These are phyloP conservation scores for Leishmania tarentolae DNA, from an alignment of 208 protist species.

Conservation along the genomic window DNA sequence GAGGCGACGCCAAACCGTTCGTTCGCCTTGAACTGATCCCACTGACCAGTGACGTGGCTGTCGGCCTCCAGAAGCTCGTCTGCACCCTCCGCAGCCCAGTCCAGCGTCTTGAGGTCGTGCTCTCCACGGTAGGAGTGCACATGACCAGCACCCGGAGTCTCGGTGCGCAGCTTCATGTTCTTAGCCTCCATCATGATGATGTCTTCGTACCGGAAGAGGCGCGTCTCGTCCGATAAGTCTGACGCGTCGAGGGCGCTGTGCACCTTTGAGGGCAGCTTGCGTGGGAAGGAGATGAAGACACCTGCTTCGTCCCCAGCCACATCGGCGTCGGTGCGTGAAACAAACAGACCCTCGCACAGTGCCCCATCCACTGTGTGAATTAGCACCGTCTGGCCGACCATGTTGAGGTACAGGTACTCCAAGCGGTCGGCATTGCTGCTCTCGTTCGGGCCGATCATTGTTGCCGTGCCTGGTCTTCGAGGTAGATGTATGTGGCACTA, in stretches of 20 bases:
- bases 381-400: conserved; percentile 84
- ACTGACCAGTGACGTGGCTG: conserved; percentile 55
- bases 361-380: conserved; percentile 78
- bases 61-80: conserved; percentile 72
- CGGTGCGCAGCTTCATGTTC: conserved; percentile 69
- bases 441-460: conserved; percentile 38
- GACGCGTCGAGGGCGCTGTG: conserved; percentile 56
- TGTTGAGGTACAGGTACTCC: conserved; percentile 89
- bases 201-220: conserved; percentile 62
- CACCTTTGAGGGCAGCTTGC: conserved; percentile 48
- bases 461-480: background rate
- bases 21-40: conserved; percentile 92
- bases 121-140: conserved; percentile 50
- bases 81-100: conserved; percentile 65
- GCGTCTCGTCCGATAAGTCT: conserved; percentile 38
- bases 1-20: conserved; percentile 78
- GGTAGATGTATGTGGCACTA: background rate
- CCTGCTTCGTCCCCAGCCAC: conserved; percentile 45
- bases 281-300: conserved; percentile 71
- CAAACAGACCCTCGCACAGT: conserved; percentile 81
- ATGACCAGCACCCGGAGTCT: conserved; percentile 59
- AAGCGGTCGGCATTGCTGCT: conserved; percentile 83
- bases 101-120: conserved; percentile 67
- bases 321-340: conserved; percentile 79
- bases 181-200: conserved; percentile 80